Evolutionary conservation across 768 basidiomycete species (phyloP), one percentile per base, ranked within the genome.

Genomic region (Chalciporus piperatus): DNA sequence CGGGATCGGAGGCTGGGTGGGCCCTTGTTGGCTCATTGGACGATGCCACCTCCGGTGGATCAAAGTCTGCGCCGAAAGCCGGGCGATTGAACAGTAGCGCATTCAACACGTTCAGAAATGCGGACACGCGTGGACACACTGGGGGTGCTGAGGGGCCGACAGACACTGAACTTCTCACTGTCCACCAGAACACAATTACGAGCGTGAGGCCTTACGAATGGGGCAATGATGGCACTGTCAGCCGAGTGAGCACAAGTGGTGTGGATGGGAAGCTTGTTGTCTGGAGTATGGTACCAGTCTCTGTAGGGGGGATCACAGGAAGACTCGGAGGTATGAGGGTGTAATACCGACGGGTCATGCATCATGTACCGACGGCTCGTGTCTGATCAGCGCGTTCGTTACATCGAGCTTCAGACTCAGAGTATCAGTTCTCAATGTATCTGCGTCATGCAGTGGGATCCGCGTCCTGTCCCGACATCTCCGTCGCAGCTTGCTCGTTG

Each of bases 121-220:
- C 97, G 16, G 97, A 98, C 65, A 83, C 79, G 48, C 84, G 94
- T 45, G 86, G 75, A 10, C 69, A 67, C 8, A 63, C 70, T 6
- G 65, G 67, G 7, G 62, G 65, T 2, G 68, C 63, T 10, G 71
- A 72, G 0, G 59, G 62, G 1, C 59, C 70, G 4, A 66, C 69
- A 5, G 84, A 88, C 62, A 90, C 89, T 3, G 91, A 95, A 65
- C 72, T 96, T 46, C 73, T 80, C 62, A 98, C 97, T 13, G 80
- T 97, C 45, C 97, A 98, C 66, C 97, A 98, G 78, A 99, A 99
- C 74, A 97, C 95, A 33, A 97, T 99, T 71, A 98, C 93, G n/a
- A 86, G 78, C 59, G 77, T 98, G 37, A 75, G 93, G 50, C 74
- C 89, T 23, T 97, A 89, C 62, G 86, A 86, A 55, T 48, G 47